phyloP scores from a whole-genome alignment of 2,329 filamentous ascomycete genomes.

The Talaromyces sp. region DNA sequence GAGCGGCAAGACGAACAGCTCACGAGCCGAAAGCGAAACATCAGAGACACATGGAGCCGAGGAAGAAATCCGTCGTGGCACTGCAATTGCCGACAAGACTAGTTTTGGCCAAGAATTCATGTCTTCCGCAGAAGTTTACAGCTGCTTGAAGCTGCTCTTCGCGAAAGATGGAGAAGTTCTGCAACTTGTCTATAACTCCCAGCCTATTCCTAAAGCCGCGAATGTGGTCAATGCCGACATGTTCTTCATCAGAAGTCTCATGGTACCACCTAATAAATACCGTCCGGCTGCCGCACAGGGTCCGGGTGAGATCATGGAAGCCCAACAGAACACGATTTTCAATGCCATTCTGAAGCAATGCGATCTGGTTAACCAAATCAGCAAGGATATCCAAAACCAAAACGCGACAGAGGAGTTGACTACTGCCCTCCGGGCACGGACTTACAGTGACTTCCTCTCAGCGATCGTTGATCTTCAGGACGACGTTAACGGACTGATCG shows the following conservation, averaged over 20 bases:
- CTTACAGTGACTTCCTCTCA: constrained; percentile 76
- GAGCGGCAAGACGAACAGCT: constrained; percentile 35
- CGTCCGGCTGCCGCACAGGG: constrained; percentile 84
- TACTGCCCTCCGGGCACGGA: constrained; percentile 56
- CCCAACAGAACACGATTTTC: constrained; percentile 84
- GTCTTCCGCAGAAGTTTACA: constrained; percentile 79
- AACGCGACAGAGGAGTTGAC: constrained; percentile 51
- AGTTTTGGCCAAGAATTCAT: constrained; percentile 69
- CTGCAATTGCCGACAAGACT: constrained; percentile 36
- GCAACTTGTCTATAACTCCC: constrained; percentile 80
- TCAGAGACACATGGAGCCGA: constrained; percentile 60
- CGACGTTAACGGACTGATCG: constrained; percentile 87
- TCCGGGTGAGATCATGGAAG: constrained; percentile 79
- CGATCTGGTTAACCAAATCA: constrained; percentile 72
- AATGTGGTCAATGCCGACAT: constrained; percentile 73
- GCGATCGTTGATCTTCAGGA: constrained; percentile 85
- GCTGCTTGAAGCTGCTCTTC: constrained; percentile 77
- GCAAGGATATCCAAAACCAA: constrained; percentile 65
- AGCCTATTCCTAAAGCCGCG: constrained; percentile 62
- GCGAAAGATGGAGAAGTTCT: constrained; percentile 84
- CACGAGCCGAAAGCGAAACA: not conserved
- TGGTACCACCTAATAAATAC: constrained; percentile 91
- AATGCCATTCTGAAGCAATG: constrained; percentile 79
- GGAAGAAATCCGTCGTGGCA: constrained; percentile 60
- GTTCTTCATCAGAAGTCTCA: constrained; percentile 86